phyloP scores from a whole-genome alignment of 108 stramenopile species.

The Skeletonema grethae region DNA sequence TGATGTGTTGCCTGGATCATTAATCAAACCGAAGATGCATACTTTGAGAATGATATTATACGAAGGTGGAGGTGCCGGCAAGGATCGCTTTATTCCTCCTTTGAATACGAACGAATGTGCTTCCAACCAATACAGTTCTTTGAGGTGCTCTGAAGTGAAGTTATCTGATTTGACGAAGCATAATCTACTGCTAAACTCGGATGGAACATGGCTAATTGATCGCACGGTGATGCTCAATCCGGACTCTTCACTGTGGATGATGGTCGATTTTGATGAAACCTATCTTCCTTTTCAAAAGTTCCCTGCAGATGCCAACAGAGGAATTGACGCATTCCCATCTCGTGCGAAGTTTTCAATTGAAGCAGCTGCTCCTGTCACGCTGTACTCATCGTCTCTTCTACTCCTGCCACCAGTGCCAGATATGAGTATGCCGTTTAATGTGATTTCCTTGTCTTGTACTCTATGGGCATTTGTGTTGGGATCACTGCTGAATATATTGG shows the following conservation, averaged over 20 bases:
- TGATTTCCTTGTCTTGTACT: constrained; percentile 85
- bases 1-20: constrained; percentile 41
- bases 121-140: constrained; percentile 10
- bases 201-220: constrained; percentile 39
- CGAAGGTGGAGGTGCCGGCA: constrained; percentile 42
- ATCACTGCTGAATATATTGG: constrained; percentile 76
- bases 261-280: constrained; percentile 68
- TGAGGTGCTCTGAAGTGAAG: constrained; percentile 4
- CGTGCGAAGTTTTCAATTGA: constrained; percentile 46
- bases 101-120: constrained; percentile 7
- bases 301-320: constrained; percentile 86
- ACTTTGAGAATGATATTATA: constrained; percentile 40
- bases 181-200: constrained; percentile 26
- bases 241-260: constrained; percentile 56
- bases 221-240: constrained; percentile 22
- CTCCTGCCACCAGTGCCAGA: constrained; percentile 87
- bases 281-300: constrained; percentile 77
- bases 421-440: constrained; percentile 97
- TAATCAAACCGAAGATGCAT: constrained; percentile 42
- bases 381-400: constrained; percentile 69
- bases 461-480: constrained; percentile 88
- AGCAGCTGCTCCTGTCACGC: constrained; percentile 15
- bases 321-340: constrained; percentile 70
- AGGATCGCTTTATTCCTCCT: constrained; percentile 26
- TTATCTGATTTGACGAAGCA: constrained; percentile 30